Evolutionary conservation across 2,329 filamentous ascomycete genomes (phyloP).

Genomic region (Trichothecium roseum): DNA sequence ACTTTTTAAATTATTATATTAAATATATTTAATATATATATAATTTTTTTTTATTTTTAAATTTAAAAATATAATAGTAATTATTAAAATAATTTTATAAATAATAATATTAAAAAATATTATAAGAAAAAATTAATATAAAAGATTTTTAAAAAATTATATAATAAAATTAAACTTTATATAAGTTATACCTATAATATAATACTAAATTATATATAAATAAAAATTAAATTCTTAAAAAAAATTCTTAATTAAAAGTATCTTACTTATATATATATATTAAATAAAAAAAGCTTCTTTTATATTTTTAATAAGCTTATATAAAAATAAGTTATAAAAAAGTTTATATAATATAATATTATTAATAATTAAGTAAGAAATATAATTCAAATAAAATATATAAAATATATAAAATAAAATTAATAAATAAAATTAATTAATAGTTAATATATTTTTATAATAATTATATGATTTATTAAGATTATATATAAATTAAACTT

Average conservation of each 20-base stretch:
- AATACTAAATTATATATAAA: not conserved
- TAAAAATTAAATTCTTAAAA: too few relatives aligned
- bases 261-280: not conserved
- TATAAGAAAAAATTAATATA: not conserved
- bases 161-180: too few relatives aligned
- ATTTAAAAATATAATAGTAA: constrained; percentile 1
- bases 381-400: not conserved
- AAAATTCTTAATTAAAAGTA: too few relatives aligned
- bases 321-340: not conserved
- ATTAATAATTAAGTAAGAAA: not conserved
- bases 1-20: not conserved
- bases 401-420: constrained; percentile 1
- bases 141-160: too few relatives aligned
- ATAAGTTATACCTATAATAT: too few relatives aligned
- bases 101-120: constrained; percentile 1
- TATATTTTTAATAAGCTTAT: not conserved
- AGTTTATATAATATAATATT: constrained; percentile 1
- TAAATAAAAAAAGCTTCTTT: not conserved
- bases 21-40: constrained; percentile 1
- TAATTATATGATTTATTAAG: not conserved
- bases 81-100: constrained; percentile 2
- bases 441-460: not conserved
- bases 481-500: constrained; percentile 1
- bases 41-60: not conserved
- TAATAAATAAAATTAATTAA: not conserved